Conservation (phyloP, 208 protist genomes). For the Wallacemonas collosoma region DNA sequence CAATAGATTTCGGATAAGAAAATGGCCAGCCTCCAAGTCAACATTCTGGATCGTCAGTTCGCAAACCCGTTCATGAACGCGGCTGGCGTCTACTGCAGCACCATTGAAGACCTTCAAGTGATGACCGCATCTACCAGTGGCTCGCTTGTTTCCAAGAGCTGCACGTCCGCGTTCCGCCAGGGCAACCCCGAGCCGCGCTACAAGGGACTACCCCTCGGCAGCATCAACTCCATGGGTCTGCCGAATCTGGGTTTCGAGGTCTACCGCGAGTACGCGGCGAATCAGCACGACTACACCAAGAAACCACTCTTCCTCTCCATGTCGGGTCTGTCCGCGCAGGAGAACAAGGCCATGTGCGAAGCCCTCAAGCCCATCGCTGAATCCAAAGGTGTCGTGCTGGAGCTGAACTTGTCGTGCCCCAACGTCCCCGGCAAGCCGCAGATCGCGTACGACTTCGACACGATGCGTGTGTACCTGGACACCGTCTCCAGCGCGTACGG, state of each 20-base stretch:
- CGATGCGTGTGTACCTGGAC: constrained; percentile 69
- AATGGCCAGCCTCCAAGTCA: constrained; percentile 70
- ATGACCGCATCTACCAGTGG: constrained; percentile 69
- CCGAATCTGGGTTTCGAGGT: constrained; percentile 87
- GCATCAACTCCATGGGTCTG: constrained; percentile 91
- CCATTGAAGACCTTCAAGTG: constrained; percentile 49
- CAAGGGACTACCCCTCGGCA: constrained; percentile 63
- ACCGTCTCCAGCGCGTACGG: constrained; percentile 62
- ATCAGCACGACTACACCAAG: constrained; percentile 52
- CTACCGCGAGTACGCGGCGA: constrained; percentile 64
- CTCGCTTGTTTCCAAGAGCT: constrained; percentile 86
- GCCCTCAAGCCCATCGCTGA: constrained; percentile 51
- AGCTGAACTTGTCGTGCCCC: constrained; percentile 90
- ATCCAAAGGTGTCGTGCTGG: constrained; percentile 67
- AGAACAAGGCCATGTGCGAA: constrained; percentile 76
- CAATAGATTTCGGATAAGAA: neutral
- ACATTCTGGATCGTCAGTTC: constrained; percentile 56
- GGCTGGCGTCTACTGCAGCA: constrained; percentile 81
- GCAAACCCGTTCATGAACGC: constrained; percentile 92
- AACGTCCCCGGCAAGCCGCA: constrained; percentile 91
- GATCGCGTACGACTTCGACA: constrained; percentile 87
- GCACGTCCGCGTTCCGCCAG: constrained; percentile 59
- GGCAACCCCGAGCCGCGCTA: constrained; percentile 89
- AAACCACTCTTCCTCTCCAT: constrained; percentile 90
- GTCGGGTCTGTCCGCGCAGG: constrained; percentile 74